Evolutionary conservation across 768 basidiomycete species (phyloP), one percentile per base, ranked within the genome.

Genomic region (Boletus rex-veris): DNA sequence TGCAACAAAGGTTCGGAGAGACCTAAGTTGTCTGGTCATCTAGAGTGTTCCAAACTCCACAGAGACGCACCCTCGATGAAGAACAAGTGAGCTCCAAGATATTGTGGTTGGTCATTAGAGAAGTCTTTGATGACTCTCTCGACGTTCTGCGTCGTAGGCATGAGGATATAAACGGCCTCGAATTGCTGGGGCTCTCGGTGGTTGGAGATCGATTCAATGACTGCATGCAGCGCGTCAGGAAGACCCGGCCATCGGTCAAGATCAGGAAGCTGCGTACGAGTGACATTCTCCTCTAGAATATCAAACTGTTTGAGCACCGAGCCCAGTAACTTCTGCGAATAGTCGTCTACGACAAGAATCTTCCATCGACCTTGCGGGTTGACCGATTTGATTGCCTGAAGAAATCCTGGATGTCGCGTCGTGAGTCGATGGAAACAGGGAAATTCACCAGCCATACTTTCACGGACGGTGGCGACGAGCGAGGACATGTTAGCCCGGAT

Each of bases 321-420:
- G 56, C 85, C 81, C 43, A 99, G 72, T 50, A 98, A 74, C 67
- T 80, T 84, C 71, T 94, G 87, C 24, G 94, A 87, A 72, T 91
- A 83, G 59, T 94, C 92, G 70, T 99, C 97, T 49, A 98, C 90
- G 54, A 99, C 93, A 41, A 98, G 83, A 61, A 97, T 89, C 82
- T 99, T 99, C 97, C 97, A 99, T 80, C 83, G 76, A 53, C 83
- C 84, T 18, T 88, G 84, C 3, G 95, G 91, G 65, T 88, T 84
- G 44, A 92, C 91, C 42, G 90, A 90, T 69, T 89, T 81, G 63
- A 96, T 87, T 16, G 89, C 85, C 45, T 92, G 89, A 57, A 95
- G 79, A 69, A 95, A 93, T 67, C 88, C 92, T 95, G 64, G 38
- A 50, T 14, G 33, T 45, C 5, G 48, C 5, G 11, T 45, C 3